These are phyloP conservation scores for Lepidium campestre DNA, from an alignment of 441 rosid genomes.

Conservation along the genomic window DNA sequence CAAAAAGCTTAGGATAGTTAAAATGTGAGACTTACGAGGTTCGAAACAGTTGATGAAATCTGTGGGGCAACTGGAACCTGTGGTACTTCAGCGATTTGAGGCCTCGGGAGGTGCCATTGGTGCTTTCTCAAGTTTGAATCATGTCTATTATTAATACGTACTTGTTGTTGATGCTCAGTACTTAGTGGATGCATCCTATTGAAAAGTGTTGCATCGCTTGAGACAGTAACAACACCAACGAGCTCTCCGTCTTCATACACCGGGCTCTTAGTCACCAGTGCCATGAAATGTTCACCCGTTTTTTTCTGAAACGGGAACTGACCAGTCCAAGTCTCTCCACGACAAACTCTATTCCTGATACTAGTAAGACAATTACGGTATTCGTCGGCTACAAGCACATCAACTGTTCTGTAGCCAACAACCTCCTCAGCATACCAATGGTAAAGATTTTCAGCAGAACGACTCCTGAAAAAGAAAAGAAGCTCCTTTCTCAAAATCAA, in stretches of 20 bases:
- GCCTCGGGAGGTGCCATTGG: conserved; percentile 55
- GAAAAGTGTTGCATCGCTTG: conserved; percentile 59
- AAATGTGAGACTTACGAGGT: conserved; percentile 44
- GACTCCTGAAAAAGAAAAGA: conserved; percentile 48
- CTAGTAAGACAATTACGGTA: conserved; percentile 29
- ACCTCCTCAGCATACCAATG: conserved; percentile 73
- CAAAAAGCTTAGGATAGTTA: neutral
- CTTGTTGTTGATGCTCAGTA: conserved; percentile 28
- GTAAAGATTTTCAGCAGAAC: conserved; percentile 62
- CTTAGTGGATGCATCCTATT: conserved; percentile 36
- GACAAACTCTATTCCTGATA: conserved; percentile 40
- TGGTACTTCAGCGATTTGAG: conserved; percentile 31
- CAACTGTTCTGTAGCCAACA: conserved; percentile 43
- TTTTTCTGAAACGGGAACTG: conserved; percentile 71
- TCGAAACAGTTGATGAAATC: conserved; percentile 65
- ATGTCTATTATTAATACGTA: conserved; percentile 26
- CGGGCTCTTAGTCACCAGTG: conserved; percentile 55
- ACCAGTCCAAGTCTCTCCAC: conserved; percentile 72
- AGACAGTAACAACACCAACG: conserved; percentile 59
- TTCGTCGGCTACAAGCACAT: conserved; percentile 58
- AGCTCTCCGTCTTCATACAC: conserved; percentile 61
- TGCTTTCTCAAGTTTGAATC: conserved; percentile 42
- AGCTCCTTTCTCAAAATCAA: neutral
- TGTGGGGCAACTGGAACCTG: conserved; percentile 35
- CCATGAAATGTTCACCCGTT: conserved; percentile 65